Conservation (phyloP, 164 flowering plant species). For the Vitis rotundifolia region DNA sequence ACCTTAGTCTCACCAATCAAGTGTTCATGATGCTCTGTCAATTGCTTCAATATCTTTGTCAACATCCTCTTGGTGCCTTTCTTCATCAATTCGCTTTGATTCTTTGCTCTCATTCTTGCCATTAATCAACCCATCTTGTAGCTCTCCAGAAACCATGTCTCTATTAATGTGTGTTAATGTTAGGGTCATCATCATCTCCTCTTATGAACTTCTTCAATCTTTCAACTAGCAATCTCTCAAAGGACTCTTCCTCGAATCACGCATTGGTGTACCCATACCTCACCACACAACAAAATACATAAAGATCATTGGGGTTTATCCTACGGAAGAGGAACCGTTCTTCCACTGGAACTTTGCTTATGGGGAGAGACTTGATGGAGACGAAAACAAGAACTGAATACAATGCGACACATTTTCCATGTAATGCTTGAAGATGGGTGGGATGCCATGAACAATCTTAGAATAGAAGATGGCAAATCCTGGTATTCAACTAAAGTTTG, state of each 20-base stretch:
- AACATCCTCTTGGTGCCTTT: constrained; percentile 3
- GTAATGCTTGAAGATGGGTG: constrained; percentile 76
- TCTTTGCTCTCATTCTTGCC: background rate
- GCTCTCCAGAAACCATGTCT: background rate
- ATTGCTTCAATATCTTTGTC: constrained; percentile 35
- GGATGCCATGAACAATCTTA: constrained; percentile 79
- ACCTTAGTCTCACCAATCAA: constrained; percentile 72
- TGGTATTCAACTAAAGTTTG: constrained; percentile 35
- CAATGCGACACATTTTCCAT: constrained; percentile 59
- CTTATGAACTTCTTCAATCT: constrained; percentile 52
- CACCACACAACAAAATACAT: constrained; percentile 66
- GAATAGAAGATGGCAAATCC: constrained; percentile 77
- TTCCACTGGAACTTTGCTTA: constrained; percentile 60
- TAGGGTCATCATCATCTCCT: constrained; percentile 25
- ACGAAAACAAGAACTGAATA: constrained; percentile 74
- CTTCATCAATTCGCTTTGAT: background rate
- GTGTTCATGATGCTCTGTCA: constrained; percentile 37
- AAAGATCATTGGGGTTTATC: constrained; percentile 46
- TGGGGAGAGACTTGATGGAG: constrained; percentile 73
- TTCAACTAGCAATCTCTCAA: constrained; percentile 56
- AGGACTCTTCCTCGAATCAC: constrained; percentile 46
- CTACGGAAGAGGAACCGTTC: constrained; percentile 70
- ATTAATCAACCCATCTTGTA: background rate
- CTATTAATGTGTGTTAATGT: background rate
- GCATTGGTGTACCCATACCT: constrained; percentile 79